These are phyloP conservation scores for Emmonsia crescens DNA, from an alignment of 2,329 filamentous ascomycete genomes.

Conservation along the genomic window DNA sequence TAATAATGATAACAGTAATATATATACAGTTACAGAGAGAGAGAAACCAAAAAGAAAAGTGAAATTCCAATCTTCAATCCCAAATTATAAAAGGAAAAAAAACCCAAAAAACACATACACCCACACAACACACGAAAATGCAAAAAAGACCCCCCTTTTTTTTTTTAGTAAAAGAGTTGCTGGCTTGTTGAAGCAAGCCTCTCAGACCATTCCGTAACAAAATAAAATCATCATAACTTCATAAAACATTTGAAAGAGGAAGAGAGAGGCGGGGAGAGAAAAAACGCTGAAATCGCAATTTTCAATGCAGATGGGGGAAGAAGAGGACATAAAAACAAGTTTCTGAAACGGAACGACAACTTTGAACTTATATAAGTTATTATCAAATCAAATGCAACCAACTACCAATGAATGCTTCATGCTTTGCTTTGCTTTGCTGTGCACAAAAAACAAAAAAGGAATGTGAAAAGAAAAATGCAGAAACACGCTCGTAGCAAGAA, in stretches of 20 bases:
- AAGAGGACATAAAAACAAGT: not conserved
- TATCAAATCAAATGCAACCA: not conserved
- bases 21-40: not conserved
- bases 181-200: too few species aligned
- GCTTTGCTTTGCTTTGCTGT: not conserved
- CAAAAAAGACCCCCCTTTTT: too few species aligned
- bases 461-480: not conserved
- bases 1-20: not conserved
- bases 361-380: not conserved
- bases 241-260: too few species aligned
- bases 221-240: too few species aligned
- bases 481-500: not conserved
- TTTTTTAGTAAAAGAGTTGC: too few species aligned
- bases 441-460: not conserved
- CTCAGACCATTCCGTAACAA: too few species aligned
- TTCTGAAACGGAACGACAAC: not conserved
- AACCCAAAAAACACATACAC: too few species aligned
- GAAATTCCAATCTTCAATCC: not conserved
- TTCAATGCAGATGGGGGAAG: not conserved
- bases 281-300: too few species aligned
- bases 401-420: not conserved
- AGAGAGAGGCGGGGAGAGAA: too few species aligned
- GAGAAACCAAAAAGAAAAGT: not conserved
- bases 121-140: too few species aligned
- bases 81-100: too few species aligned